phyloP scores from a whole-genome alignment of 495 filamentous ascomycete genomes.

The Penicillium herquei region DNA sequence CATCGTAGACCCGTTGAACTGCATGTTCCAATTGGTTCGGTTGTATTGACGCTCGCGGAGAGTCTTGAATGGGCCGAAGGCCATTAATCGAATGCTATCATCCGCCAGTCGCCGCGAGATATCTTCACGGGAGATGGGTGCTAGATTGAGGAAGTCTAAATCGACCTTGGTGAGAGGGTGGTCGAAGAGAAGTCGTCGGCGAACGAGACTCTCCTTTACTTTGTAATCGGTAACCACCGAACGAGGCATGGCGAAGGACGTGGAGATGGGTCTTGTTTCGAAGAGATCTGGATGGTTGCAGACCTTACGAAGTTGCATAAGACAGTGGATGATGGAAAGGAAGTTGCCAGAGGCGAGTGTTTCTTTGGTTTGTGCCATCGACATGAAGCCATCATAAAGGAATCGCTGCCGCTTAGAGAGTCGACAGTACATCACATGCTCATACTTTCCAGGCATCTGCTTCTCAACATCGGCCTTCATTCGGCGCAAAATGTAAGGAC shows the following conservation, averaged over 20 bases:
- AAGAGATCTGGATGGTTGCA: slow-evolving; percentile 99
- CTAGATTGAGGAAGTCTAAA: slow-evolving; percentile 77
- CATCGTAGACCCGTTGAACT: slow-evolving; percentile 61
- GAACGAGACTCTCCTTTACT: slow-evolving; percentile 69
- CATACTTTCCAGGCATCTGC: slow-evolving; percentile 97
- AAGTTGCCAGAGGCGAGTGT: slow-evolving; percentile 95
- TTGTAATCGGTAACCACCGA: slow-evolving; percentile 79
- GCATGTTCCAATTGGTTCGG: slow-evolving; percentile 58
- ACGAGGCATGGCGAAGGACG: slow-evolving; percentile 88
- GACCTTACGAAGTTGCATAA: slow-evolving; percentile 97
- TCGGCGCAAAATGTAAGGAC: slow-evolving; percentile 87
- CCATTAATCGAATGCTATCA: slow-evolving; percentile 61
- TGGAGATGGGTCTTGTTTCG: slow-evolving; percentile 96
- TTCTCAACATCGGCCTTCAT: slow-evolving; percentile 99
- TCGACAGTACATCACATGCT: slow-evolving; percentile 92
- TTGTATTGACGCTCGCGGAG: slow-evolving; percentile 62
- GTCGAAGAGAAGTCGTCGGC: slow-evolving; percentile 62
- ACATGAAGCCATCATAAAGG: slow-evolving; percentile 95
- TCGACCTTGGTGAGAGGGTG: slow-evolving; percentile 66
- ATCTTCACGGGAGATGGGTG: slow-evolving; percentile 69
- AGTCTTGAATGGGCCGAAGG: slow-evolving; percentile 58
- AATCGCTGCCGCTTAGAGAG: slow-evolving; percentile 93
- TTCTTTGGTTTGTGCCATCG: slow-evolving; percentile 83
- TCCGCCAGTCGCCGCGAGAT: slow-evolving; percentile 61
- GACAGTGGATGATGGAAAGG: slow-evolving; percentile 94